Evolutionary conservation across 495 filamentous ascomycete species (phyloP).

Genomic region (Oidiodendron maius): DNA sequence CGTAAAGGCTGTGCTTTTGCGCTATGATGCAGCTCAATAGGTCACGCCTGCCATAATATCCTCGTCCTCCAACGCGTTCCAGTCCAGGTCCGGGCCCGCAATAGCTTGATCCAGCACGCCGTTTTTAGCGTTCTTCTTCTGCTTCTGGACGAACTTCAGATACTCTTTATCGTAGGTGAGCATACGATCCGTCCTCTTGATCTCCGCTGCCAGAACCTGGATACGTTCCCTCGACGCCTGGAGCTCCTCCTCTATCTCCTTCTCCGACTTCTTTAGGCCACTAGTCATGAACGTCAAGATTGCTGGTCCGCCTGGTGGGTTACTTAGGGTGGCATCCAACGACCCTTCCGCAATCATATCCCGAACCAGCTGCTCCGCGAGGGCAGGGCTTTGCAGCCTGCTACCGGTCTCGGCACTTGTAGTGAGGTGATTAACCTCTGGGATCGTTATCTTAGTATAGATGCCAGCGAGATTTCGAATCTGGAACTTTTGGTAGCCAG

Average conservation of each 20-base stretch:
- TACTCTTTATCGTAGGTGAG: conserved; percentile 57
- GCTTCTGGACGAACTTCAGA: conserved; percentile 39
- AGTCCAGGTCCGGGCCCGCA: conserved; percentile 24
- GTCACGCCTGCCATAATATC: conserved; percentile 54
- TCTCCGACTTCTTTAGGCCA: conserved; percentile 36
- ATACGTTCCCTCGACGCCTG: conserved; percentile 35
- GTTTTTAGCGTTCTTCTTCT: conserved; percentile 34
- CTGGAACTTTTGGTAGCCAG: conserved; percentile 43
- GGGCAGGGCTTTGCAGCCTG: conserved; percentile 42
- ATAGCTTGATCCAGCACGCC: conserved; percentile 18
- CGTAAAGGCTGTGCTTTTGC: neutral
- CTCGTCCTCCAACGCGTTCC: conserved; percentile 50
- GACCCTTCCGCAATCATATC: conserved; percentile 53
- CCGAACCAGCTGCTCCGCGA: conserved; percentile 37
- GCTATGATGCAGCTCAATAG: conserved; percentile 3
- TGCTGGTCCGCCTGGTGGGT: conserved; percentile 29
- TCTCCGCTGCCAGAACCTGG: conserved; percentile 32
- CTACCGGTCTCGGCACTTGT: conserved; percentile 41
- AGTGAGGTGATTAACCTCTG: conserved; percentile 41
- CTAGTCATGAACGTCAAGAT: conserved; percentile 33
- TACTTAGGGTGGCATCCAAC: conserved; percentile 48
- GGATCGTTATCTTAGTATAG: conserved; percentile 46
- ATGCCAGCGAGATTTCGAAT: conserved; percentile 36
- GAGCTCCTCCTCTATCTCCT: conserved; percentile 37
- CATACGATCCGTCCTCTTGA: conserved; percentile 45